Evolutionary conservation across 257 asterid genomes (phyloP).

Genomic region (Solanum acaule): DNA sequence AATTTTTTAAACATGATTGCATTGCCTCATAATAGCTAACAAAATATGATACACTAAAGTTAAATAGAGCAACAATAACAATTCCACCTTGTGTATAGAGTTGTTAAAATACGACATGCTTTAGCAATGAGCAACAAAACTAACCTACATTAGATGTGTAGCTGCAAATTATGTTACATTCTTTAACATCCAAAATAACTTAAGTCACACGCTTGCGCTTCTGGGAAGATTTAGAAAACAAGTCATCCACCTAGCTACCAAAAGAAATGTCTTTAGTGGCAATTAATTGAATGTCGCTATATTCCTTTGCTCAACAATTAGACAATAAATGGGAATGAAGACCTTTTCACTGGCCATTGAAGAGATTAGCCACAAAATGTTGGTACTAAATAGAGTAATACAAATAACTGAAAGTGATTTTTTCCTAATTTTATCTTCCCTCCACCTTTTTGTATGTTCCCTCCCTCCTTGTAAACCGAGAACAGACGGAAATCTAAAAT

Average conservation of each 20-base stretch:
- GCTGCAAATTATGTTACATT: neutral
- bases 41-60: neutral
- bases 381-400: neutral
- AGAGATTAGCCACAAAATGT: neutral
- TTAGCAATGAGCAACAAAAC: neutral
- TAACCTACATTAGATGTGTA: neutral
- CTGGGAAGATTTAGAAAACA: neutral
- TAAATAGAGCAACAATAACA: neutral
- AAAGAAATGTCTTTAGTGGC: neutral
- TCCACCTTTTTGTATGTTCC: neutral
- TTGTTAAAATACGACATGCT: too few relatives aligned
- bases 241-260: neutral
- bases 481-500: too few relatives aligned
- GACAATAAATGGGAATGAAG: neutral
- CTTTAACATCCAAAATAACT: neutral
- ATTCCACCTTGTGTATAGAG: neutral
- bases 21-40: neutral
- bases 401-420: neutral
- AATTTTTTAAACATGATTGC: neutral
- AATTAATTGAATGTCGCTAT: too few relatives aligned
- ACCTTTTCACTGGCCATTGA: neutral
- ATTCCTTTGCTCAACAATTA: neutral
- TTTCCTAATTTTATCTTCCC: too few relatives aligned
- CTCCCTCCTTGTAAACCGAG: neutral
- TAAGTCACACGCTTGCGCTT: neutral